These are phyloP conservation scores for Aspergillus brunneoviolaceus DNA, from an alignment of 2,329 filamentous ascomycete genomes.

Conservation along the genomic window DNA sequence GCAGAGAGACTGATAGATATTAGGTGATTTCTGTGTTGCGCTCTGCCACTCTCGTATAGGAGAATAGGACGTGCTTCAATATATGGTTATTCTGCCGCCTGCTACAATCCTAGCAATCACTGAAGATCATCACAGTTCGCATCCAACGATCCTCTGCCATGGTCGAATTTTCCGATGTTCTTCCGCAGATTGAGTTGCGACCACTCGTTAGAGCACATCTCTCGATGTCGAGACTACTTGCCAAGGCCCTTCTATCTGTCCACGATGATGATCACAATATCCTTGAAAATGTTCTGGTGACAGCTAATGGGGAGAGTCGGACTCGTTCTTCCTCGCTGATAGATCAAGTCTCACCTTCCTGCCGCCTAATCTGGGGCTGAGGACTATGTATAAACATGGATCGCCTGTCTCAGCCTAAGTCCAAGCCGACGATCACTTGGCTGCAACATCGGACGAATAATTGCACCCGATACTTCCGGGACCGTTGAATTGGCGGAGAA, in stretches of 20 bases:
- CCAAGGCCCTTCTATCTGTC: neutral
- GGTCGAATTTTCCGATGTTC: neutral
- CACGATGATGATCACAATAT: slow-evolving; percentile 1
- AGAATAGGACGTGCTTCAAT: neutral
- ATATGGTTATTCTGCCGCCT: neutral
- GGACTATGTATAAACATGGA: neutral
- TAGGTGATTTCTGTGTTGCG: neutral
- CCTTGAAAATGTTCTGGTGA: neutral
- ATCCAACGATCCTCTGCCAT: neutral
- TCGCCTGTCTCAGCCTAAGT: slow-evolving; percentile 3
- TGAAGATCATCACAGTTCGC: neutral
- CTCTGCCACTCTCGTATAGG: neutral
- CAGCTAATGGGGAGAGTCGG: neutral
- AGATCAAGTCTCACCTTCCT: neutral
- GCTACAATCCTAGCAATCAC: neutral
- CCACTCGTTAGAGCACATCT: neutral
- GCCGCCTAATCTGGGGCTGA: neutral
- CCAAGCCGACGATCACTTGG: neutral
- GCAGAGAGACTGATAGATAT: neutral
- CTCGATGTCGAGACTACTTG: neutral
- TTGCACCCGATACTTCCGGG: neutral
- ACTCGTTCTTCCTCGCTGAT: neutral
- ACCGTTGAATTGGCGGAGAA: neutral
- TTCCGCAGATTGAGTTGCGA: neutral
- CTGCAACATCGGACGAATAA: neutral